Percentiles rank a stretch among this genome's conserved stretches.
These are phyloP conservation scores for Termitomyces heimii DNA, from an alignment of 768 basidiomycete species.

Conservation along the genomic window DNA sequence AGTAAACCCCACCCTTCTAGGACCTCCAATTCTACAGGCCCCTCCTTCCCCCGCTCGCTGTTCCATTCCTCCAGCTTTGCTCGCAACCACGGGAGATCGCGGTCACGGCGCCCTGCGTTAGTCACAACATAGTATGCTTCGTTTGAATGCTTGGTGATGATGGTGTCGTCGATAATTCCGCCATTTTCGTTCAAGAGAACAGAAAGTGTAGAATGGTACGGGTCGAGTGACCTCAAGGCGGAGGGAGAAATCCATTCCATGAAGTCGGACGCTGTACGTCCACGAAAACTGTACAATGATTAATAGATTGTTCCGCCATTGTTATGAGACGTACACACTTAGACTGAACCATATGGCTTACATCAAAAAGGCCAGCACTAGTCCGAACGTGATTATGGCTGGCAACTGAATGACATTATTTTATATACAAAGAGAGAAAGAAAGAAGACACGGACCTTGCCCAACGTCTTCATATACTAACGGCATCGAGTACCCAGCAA, in stretches of 20 bases:
- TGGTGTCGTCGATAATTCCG: slow-evolving; percentile 94
- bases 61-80: slow-evolving; percentile 78
- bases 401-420: slow-evolving; percentile 46
- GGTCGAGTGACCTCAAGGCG: slow-evolving; percentile 57
- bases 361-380: slow-evolving; percentile 87
- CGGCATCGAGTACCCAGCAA: slow-evolving; percentile 96
- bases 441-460: slow-evolving; percentile 47
- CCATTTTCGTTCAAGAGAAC: slow-evolving; percentile 85
- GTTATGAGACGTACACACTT: slow-evolving; percentile 42
- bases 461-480: slow-evolving; percentile 78
- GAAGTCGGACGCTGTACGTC: slow-evolving; percentile 71
- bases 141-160: slow-evolving; percentile 80
- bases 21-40: slow-evolving; percentile 74
- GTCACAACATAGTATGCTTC: slow-evolving; percentile 93
- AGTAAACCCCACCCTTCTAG: slow-evolving; percentile 84
- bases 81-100: slow-evolving; percentile 76
- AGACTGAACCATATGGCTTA: slow-evolving; percentile 97
- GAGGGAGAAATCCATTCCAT: slow-evolving; percentile 90
- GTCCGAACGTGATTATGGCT: slow-evolving; percentile 88
- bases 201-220: slow-evolving; percentile 80
- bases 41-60: slow-evolving; percentile 41
- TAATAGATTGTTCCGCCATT: not conserved
- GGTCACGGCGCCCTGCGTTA: slow-evolving; percentile 82
- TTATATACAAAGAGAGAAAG: not conserved
- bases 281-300: slow-evolving; percentile 61